Evolutionary conservation across 768 basidiomycete species (phyloP).

Genomic region (Tremella fuciformis): DNA sequence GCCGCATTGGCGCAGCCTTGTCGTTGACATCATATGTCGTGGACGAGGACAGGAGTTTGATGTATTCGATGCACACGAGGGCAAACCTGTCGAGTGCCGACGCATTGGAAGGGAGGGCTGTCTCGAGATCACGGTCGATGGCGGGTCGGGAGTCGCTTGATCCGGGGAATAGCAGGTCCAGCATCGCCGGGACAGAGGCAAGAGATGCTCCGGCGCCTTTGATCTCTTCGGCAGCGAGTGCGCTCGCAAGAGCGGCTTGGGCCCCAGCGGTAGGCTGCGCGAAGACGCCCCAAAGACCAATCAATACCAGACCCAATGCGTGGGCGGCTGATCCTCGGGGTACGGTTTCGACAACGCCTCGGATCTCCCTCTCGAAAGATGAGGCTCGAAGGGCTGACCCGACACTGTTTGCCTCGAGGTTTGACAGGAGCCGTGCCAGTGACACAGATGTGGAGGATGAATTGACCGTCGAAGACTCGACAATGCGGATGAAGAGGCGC

Average conservation of each 20-base stretch:
- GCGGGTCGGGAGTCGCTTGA: constrained; percentile 9
- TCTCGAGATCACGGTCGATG: not conserved
- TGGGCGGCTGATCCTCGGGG: constrained; percentile 40
- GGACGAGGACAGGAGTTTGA: constrained; percentile 34
- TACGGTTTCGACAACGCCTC: constrained; percentile 28
- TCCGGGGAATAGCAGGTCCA: constrained; percentile 41
- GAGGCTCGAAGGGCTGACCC: constrained; percentile 21
- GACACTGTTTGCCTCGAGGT: constrained; percentile 25
- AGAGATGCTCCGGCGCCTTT: constrained; percentile 27
- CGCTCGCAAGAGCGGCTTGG: constrained; percentile 42
- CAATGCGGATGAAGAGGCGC: constrained; percentile 42
- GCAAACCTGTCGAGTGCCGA: constrained; percentile 45
- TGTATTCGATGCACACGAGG: constrained; percentile 44
- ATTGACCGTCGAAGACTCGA: constrained; percentile 32
- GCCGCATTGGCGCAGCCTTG: constrained; percentile 8
- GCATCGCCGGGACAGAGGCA: constrained; percentile 38
- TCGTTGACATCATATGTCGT: constrained; percentile 9
- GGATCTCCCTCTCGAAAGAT: constrained; percentile 43
- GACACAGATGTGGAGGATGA: constrained; percentile 13
- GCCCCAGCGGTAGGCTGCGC: constrained; percentile 32
- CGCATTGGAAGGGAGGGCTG: constrained; percentile 19
- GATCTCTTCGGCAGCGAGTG: constrained; percentile 43
- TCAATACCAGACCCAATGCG: constrained; percentile 47
- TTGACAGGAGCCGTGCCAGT: constrained; percentile 21
- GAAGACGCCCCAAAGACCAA: constrained; percentile 48